Evolutionary conservation across 2,329 filamentous ascomycete genomes (phyloP).

Genomic region (Fusarium incarnatum): DNA sequence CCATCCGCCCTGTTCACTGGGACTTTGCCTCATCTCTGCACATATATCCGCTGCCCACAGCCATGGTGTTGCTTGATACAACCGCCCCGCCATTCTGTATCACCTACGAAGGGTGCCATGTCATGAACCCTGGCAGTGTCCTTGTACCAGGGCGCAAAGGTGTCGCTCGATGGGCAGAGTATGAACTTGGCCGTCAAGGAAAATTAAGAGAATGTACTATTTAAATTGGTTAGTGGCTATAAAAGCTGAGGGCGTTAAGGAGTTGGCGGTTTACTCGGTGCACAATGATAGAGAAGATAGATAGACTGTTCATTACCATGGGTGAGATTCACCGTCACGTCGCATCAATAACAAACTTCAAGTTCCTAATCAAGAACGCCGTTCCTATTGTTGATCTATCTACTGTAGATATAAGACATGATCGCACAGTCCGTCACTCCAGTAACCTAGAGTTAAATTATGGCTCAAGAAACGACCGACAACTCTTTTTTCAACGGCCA

Average conservation of each 20-base stretch:
- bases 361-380: neutral
- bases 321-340: neutral
- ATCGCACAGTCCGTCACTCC: neutral
- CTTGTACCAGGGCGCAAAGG: slow-evolving; percentile 76
- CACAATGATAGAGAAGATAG: slow-evolving; percentile 32
- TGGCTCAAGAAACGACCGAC: slow-evolving; percentile 13
- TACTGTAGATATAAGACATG: neutral
- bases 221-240: slow-evolving; percentile 46
- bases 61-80: slow-evolving; percentile 83
- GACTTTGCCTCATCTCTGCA: slow-evolving; percentile 82
- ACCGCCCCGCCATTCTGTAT: slow-evolving; percentile 85
- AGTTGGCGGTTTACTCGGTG: neutral
- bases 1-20: slow-evolving; percentile 86
- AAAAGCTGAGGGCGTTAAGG: slow-evolving; percentile 16
- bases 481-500: neutral
- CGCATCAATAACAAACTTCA: neutral
- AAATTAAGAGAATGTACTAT: slow-evolving; percentile 72
- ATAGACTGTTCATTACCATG: slow-evolving; percentile 12
- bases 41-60: slow-evolving; percentile 88
- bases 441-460: neutral
- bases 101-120: slow-evolving; percentile 94
- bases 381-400: slow-evolving; percentile 8
- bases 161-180: slow-evolving; percentile 87
- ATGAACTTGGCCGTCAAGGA: slow-evolving; percentile 75
- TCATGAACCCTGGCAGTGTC: slow-evolving; percentile 89